Evolutionary conservation across 1,139 yeast species (phyloP), one percentile per base, ranked within the genome.

Genomic region (Meyerozyma carpophila): DNA sequence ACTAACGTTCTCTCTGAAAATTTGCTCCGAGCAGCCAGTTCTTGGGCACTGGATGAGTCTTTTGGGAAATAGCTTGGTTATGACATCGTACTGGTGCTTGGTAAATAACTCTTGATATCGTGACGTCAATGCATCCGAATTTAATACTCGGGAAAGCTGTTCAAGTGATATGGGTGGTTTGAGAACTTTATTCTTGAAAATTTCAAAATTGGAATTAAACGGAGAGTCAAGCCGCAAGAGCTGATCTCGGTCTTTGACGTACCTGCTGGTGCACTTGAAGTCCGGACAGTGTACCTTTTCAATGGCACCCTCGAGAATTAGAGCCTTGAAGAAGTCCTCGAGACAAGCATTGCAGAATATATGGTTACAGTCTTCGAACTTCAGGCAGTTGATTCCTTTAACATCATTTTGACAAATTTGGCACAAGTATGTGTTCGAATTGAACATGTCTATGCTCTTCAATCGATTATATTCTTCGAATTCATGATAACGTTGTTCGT

Each of bases 201-300:
- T 63, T 32, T 55, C 47, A 43, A 59, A 56, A 37, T 58, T 50
- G 34, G 55, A 46, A 36, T 54, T 44, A 43, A 58, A 57, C 43
- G 47, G 53, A 25, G 52, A 42, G 25, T 55, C 64, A 50, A 51
- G 57, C 18, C 56, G 50, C 38, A 67, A 51, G 40, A 58, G 58
- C 31, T 54, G 52, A 4, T 56, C 57, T 24, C 58, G 52, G 8
- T 43, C 43, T 11, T 49, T 40, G 32, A 58, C 52, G 44, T 55
- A 45, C 31, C 48, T 36, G 45, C 64, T 66, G 2, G 75, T 64
- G 50, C 80, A 77, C 31, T 67, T 69, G 50, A 70, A 76, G 40
- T 78, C 72, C 0, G 89, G 88, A 53, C 90, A 83, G 50, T 79
- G 80, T 0, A 83, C 68, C 43, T 67, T 75, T 13, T 70, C 70